phyloP scores from a whole-genome alignment of 805 yeast species.

The Yarrowia phangngaensis region DNA sequence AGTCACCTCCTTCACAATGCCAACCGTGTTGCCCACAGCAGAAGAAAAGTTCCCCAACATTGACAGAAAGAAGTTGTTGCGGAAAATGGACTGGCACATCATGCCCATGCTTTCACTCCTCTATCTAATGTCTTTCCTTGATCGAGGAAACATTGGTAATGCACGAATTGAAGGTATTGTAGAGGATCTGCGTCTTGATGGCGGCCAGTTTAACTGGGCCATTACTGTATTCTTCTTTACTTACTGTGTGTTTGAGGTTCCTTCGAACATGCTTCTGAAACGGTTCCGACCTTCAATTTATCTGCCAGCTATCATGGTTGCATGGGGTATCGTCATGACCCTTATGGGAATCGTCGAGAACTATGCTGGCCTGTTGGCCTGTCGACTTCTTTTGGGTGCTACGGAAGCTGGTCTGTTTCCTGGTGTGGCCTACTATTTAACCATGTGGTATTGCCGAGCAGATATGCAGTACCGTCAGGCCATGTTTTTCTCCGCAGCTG shows the following conservation, averaged over 20 bases:
- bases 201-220: conserved; percentile 39
- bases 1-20: not conserved
- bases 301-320: conserved; percentile 38
- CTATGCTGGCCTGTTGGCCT: conserved; percentile 38
- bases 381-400: conserved; percentile 44
- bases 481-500: conserved; percentile 39
- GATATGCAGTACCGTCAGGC: conserved; percentile 44
- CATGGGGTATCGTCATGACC: conserved; percentile 41
- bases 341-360: conserved; percentile 40
- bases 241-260: conserved; percentile 34
- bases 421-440: conserved; percentile 40
- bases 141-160: conserved; percentile 52
- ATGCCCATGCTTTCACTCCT: conserved; percentile 48
- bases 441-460: conserved; percentile 40
- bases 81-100: conserved; percentile 46
- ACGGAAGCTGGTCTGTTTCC: conserved; percentile 47
- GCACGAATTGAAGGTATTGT: conserved; percentile 52
- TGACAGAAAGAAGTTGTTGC: conserved; percentile 30
- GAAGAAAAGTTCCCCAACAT: conserved; percentile 28
- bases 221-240: conserved; percentile 44
- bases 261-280: conserved; percentile 35
- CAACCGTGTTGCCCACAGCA: not conserved
- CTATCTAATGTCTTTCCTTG: conserved; percentile 50
- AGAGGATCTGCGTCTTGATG: conserved; percentile 40
- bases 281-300: conserved; percentile 40